A percentile compares a stretch with the other conserved stretches of the same genome.
Evolutionary conservation across 345 rosid species (phyloP).

Genomic region (Euclidium syriacum): DNA sequence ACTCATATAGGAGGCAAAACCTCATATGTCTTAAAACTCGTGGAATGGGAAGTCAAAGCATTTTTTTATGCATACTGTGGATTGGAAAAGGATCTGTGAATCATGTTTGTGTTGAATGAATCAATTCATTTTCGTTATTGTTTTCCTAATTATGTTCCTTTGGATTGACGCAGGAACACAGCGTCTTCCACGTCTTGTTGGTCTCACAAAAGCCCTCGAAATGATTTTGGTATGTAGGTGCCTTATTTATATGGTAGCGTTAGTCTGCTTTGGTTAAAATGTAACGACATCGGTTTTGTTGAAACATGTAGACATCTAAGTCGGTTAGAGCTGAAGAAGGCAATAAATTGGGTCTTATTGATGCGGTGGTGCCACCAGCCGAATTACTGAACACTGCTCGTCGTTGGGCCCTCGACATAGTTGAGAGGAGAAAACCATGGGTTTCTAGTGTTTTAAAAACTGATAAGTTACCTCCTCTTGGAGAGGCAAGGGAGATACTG

Average conservation of each 20-base stretch:
- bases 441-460: conserved; percentile 68
- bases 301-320: conserved; percentile 60
- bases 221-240: conserved; percentile 80
- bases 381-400: conserved; percentile 69
- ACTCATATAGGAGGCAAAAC: not conserved
- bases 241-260: conserved; percentile 15
- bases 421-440: conserved; percentile 76
- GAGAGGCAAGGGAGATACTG: conserved; percentile 85
- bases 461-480: conserved; percentile 77
- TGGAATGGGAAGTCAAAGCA: not conserved
- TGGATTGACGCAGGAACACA: conserved; percentile 74
- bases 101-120: not conserved
- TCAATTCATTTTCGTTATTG: not conserved
- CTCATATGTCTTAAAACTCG: not conserved
- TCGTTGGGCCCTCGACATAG: conserved; percentile 78
- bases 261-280: conserved; percentile 1
- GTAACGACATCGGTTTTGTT: not conserved
- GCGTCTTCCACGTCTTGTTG: conserved; percentile 98
- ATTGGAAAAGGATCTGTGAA: not conserved
- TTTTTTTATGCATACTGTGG: not conserved
- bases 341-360: conserved; percentile 67
- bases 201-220: conserved; percentile 83
- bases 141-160: conserved; percentile 8
- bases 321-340: conserved; percentile 75
- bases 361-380: conserved; percentile 64